Evolutionary conservation across 805 yeast genomes (phyloP), one percentile per base, ranked within the genome.

Genomic region (Saccharomycopsis schoenii): DNA sequence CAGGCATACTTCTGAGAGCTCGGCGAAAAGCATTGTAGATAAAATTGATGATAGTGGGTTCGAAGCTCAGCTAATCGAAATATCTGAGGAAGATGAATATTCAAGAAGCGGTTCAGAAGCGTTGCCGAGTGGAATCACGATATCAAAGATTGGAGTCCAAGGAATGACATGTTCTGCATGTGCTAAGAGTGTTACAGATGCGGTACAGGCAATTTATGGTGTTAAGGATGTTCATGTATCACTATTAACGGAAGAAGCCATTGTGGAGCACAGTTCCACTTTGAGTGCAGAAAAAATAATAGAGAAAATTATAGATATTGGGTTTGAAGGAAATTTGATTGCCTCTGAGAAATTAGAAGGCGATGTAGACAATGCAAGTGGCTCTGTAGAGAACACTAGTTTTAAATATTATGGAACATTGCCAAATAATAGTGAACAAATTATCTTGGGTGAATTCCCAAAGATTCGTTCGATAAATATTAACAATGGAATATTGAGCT

Each of bases 81-180:
- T 58, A 8, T 50, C 50, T 34, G 34, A 25, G 11, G 24, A 2
- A 15, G 50, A 50, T 29, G 43, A 1, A 10, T 25, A n/a, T 34
- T 25, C 15, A 19, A 47, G 4, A 21, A 40, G 11, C 19, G 40
- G 11, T 19, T 15, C n/a, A 24, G 40, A 47, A 37, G 29, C 39
- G 15, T 4, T 17, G 10, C 34, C 9, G 4, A 40, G 15, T 4
- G 19, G 56, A 55, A 47, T 24, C 37, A n/a, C 11, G 24, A 66
- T 42, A 40, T 57, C 59, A 43, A 63, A 61, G 50, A 24, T 60
- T 4, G 21, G 58, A 11, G 68, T 77, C 1, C 66, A 74, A 15
- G 97, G 97, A 1, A 93, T 92, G 97, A 92, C 98, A 1, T 93
- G 97, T 69, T 86, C 94, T 1, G 81, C 96, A 1, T 93, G 98